These are phyloP conservation scores for Aspergillus aculeatinus DNA, from an alignment of 2,329 filamentous ascomycete species.

Conservation along the genomic window DNA sequence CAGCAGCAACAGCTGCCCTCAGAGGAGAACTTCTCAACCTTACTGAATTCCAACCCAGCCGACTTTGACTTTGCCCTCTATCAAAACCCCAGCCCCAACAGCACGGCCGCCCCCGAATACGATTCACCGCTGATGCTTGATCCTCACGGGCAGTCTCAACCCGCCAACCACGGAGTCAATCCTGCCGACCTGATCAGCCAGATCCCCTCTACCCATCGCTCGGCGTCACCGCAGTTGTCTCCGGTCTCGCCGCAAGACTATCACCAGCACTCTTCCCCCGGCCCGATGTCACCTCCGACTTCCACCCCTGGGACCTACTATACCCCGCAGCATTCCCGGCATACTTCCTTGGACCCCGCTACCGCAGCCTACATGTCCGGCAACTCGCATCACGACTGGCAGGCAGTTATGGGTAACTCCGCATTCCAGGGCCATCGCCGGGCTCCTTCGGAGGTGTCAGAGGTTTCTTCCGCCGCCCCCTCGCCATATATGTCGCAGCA, in stretches of 20 bases:
- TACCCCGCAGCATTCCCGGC: constrained; percentile 57
- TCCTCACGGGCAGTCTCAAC: constrained; percentile 36
- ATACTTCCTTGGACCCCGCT: constrained; percentile 61
- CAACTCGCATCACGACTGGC: constrained; percentile 57
- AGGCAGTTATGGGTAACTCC: constrained; percentile 52
- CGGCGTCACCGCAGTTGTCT: constrained; percentile 58
- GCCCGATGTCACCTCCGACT: constrained; percentile 55
- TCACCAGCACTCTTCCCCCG: constrained; percentile 54
- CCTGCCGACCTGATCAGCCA: constrained; percentile 49
- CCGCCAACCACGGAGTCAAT: constrained; percentile 45
- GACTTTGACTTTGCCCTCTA: constrained; percentile 44
- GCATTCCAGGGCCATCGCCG: constrained; percentile 79
- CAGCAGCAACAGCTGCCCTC: constrained; percentile 11
- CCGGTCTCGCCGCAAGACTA: constrained; percentile 47
- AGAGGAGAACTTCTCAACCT: constrained; percentile 40
- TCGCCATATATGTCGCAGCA: constrained; percentile 78
- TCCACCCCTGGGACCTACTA: constrained; percentile 54
- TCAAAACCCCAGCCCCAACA: constrained; percentile 33
- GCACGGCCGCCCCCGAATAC: constrained; percentile 34
- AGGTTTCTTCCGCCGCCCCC: constrained; percentile 79
- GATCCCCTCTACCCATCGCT: constrained; percentile 50
- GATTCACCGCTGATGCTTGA: constrained; percentile 42
- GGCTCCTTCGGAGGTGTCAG: constrained; percentile 86
- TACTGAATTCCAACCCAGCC: constrained; percentile 39
- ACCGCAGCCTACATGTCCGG: constrained; percentile 58